Conservation (phyloP, 2,329 filamentous ascomycete species). For the Aspergillus aculeatinus region DNA sequence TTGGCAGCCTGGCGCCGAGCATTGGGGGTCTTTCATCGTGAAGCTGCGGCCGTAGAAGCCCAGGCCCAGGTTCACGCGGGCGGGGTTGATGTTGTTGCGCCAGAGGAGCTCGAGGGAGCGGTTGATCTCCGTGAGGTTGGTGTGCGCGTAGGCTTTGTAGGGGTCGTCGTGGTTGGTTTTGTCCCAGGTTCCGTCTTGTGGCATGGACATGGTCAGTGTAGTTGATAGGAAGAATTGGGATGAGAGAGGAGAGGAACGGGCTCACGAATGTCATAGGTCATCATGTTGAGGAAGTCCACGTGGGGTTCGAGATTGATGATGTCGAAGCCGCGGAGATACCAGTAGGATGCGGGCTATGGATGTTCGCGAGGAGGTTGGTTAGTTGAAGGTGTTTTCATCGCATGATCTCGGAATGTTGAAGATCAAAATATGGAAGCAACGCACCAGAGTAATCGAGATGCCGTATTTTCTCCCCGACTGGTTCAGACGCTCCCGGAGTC, state of each 20-base stretch:
- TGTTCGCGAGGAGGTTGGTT: not conserved
- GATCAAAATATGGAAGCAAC: not conserved
- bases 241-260: not conserved
- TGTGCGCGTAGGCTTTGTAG: constrained; percentile 19
- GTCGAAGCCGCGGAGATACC: constrained; percentile 17
- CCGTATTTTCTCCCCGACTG: constrained; percentile 3
- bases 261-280: constrained; percentile 24
- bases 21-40: constrained; percentile 8
- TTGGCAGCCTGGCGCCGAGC: constrained; percentile 11
- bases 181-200: constrained; percentile 25
- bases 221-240: too few species aligned
- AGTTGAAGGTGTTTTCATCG: too few species aligned
- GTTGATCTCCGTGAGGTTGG: constrained; percentile 32
- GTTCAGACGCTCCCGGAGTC: constrained; percentile 2
- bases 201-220: not conserved
- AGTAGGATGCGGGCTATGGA: constrained; percentile 15
- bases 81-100: constrained; percentile 43
- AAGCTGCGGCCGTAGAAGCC: constrained; percentile 45
- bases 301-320: constrained; percentile 12
- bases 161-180: constrained; percentile 11
- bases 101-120: constrained; percentile 47
- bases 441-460: constrained; percentile 14
- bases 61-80: constrained; percentile 47
- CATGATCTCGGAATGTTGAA: too few species aligned
- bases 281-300: constrained; percentile 23